Conservation (phyloP, 2,329 filamentous ascomycete genomes). For the Chaetomiaceae sp. region DNA sequence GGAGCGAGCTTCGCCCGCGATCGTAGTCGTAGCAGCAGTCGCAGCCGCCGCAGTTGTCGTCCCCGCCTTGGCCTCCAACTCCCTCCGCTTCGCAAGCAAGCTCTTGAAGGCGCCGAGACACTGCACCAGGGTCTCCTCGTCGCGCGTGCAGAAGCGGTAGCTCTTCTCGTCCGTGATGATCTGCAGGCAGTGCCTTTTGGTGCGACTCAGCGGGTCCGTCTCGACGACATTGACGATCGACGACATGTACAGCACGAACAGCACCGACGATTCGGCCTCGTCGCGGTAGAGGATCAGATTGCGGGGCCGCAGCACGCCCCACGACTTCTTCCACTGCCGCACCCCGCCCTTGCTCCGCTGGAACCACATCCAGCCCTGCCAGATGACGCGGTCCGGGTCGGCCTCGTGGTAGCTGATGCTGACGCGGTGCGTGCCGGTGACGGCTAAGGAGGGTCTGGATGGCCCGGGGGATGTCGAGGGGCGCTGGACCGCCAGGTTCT, state of each 20-base stretch:
- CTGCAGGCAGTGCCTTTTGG: constrained; percentile 82
- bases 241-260: constrained; percentile 72
- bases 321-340: constrained; percentile 89
- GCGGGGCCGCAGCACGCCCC: constrained; percentile 82
- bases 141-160: constrained; percentile 67
- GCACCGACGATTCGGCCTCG: constrained; percentile 80
- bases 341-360: constrained; percentile 77
- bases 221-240: constrained; percentile 86
- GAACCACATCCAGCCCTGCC: constrained; percentile 83
- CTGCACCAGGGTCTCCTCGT: constrained; percentile 75
- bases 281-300: constrained; percentile 90
- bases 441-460: constrained; percentile 29
- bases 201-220: constrained; percentile 78
- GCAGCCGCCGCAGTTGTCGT: constrained; percentile 20
- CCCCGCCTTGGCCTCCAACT: constrained; percentile 48
- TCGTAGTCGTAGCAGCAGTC: constrained; percentile 5
- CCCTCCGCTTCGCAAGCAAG: constrained; percentile 63
- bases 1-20: constrained; percentile 9
- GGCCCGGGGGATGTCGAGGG: constrained; percentile 29
- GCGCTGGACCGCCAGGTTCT: constrained; percentile 41
- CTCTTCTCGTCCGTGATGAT: constrained; percentile 90
- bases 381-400: constrained; percentile 84
- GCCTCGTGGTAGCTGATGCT: constrained; percentile 52
- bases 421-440: constrained; percentile 55
- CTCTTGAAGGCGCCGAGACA: constrained; percentile 92